Conservation (phyloP, 2,329 filamentous ascomycete species). For the Lasiodiplodia gonubiensis region DNA sequence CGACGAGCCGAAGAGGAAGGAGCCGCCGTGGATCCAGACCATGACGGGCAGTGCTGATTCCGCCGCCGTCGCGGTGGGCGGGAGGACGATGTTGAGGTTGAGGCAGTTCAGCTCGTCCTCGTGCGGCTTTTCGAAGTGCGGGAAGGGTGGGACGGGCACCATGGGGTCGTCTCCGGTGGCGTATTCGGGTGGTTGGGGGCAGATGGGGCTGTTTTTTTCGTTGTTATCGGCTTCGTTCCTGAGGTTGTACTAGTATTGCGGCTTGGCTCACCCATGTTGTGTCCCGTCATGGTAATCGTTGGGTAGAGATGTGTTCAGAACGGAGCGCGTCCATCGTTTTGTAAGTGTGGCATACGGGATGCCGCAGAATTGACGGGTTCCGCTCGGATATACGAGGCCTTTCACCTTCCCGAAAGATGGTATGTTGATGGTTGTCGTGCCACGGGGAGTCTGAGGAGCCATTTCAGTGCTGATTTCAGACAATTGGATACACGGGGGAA, state of each 20-base stretch:
- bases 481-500: background rate
- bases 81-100: background rate
- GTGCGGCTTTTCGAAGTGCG: background rate
- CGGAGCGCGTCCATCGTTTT: background rate
- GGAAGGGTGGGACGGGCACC: background rate
- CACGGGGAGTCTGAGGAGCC: background rate
- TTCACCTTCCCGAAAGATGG: background rate
- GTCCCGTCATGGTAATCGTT: background rate
- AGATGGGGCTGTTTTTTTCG: background rate
- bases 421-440: background rate
- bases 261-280: background rate
- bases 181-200: background rate
- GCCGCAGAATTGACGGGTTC: slow-evolving; percentile 3
- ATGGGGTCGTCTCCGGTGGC: background rate
- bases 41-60: slow-evolving; percentile 47
- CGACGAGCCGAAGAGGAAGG: slow-evolving; percentile 28
- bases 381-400: background rate
- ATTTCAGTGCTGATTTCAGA: background rate
- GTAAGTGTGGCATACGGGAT: background rate
- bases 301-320: background rate
- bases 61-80: background rate
- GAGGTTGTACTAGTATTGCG: background rate
- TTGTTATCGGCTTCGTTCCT: background rate
- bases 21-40: slow-evolving; percentile 33
- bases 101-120: background rate